phyloP scores from a whole-genome alignment of 73 alveolate genomes.

The Paramecium caudatum region DNA sequence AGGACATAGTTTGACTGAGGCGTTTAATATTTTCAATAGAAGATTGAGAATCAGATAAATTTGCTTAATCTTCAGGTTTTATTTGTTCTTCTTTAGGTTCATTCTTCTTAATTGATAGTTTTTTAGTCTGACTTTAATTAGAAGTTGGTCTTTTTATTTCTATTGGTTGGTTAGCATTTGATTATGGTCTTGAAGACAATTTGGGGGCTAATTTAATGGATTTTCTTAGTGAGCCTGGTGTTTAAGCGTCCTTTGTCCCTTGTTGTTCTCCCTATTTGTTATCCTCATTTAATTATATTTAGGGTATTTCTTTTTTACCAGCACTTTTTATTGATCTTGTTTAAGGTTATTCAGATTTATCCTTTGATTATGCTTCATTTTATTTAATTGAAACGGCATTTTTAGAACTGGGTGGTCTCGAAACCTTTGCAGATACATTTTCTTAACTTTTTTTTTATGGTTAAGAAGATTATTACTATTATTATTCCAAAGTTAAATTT shows the following conservation, averaged over 20 bases:
- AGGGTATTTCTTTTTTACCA: neutral
- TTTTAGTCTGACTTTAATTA: neutral
- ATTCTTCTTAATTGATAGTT: neutral
- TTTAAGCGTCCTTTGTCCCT: too few species aligned
- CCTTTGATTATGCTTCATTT: too few species aligned
- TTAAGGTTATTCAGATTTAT: neutral
- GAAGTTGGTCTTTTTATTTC: constrained; percentile 27
- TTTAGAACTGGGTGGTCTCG: too few species aligned
- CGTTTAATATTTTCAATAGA: neutral
- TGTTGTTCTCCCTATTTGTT: neutral
- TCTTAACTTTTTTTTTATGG: too few species aligned
- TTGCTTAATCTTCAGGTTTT: neutral
- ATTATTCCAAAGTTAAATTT: too few species aligned
- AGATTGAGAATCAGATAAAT: neutral
- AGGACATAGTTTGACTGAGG: neutral
- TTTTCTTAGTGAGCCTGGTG: neutral
- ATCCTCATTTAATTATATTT: neutral
- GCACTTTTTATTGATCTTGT: neutral
- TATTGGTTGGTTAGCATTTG: neutral
- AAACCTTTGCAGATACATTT: too few species aligned
- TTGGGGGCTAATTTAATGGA: neutral
- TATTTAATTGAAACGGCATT: too few species aligned
- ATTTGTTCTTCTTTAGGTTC: neutral
- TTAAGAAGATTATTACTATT: too few species aligned
- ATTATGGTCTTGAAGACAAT: neutral